phyloP scores from a whole-genome alignment of 2,329 filamentous ascomycete species.

The Aureobasidium sp. region DNA sequence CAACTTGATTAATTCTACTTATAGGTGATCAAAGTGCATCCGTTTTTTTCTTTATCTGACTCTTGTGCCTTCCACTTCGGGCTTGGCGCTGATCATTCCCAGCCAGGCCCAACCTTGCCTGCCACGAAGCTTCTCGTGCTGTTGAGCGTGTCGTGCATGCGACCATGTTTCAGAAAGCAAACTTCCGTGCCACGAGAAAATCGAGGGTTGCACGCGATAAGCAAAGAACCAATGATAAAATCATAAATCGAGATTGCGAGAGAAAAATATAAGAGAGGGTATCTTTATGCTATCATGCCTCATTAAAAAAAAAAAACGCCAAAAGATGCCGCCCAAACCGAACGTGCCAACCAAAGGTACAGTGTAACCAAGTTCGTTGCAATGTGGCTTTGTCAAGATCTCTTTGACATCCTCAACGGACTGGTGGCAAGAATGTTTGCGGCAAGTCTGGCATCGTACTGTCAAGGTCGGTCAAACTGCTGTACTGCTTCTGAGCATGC shows the following conservation, averaged over 20 bases:
- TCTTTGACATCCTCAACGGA: background rate
- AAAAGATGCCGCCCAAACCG: background rate
- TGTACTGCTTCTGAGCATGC: slow-evolving; percentile 2
- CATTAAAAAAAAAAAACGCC: background rate
- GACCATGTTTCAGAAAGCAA: slow-evolving; percentile 5
- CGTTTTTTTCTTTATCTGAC: background rate
- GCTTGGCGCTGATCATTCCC: slow-evolving; percentile 4
- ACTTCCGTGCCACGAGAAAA: background rate
- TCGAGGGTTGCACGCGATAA: background rate
- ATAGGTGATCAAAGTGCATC: too few species aligned
- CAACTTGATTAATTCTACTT: too few species aligned
- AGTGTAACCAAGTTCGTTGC: background rate
- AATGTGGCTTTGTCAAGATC: background rate
- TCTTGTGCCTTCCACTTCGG: background rate
- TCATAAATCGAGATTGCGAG: background rate
- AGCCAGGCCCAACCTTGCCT: background rate
- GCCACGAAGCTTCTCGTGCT: background rate
- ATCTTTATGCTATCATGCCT: slow-evolving; percentile 10
- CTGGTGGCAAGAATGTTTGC: background rate
- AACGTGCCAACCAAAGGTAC: background rate
- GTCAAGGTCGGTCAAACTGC: slow-evolving; percentile 2
- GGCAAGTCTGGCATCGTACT: background rate
- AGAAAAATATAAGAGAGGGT: background rate
- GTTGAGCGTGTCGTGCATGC: slow-evolving; percentile 5
- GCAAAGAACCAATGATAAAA: background rate